Evolutionary conservation across 1,284 basidiomycete genomes (phyloP), one percentile per base, ranked within the genome.

Genomic region (Cryptococcus sp.): DNA sequence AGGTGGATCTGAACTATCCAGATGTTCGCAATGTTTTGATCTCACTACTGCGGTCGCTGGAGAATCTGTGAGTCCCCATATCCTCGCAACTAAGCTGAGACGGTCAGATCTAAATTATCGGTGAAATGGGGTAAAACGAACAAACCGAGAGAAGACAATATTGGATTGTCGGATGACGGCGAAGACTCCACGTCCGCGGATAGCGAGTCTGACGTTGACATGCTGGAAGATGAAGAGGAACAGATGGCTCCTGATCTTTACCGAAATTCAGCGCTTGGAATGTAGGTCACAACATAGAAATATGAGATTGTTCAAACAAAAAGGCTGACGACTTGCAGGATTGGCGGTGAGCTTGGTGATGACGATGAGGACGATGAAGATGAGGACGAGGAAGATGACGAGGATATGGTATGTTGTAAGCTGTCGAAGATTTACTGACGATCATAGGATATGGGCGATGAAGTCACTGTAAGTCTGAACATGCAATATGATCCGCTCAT

Each of bases 1-100:
- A 99, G 57, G 87, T 97, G 41, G 96, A 99, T 73, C 84, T 98
- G 53, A 96, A 97, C 74, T 95, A 94, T 78, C 96, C 96, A 2
- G 88, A 94, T 67, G 87, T 97, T 65, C 88, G 89, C 58, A 85
- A 86, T 41, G 83, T 98, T 27, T 87, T 99, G 17, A 87, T 89
- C 20, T 87, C 89, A 0, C 87, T 99, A 59, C 81, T 99, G 39
- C 85, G 89, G 38, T 94, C 96, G 6, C 80, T 99, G 50, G 94
- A 99, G 71, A 87, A 89, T 67, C 79, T 99, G 87, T 92, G 75
- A 78, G 89, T 83, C 3, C 41, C 16, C 17, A 27, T 40, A 45
- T 22, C 31, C 11, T 10, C 10, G 1, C 17, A 1, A 16, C 27
- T 47, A 22, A 15, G 42, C 60, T 67, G 52, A 67, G 40, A 8